Evolutionary conservation across 805 yeast genomes (phyloP).

Genomic region (Candida glaebosa): DNA sequence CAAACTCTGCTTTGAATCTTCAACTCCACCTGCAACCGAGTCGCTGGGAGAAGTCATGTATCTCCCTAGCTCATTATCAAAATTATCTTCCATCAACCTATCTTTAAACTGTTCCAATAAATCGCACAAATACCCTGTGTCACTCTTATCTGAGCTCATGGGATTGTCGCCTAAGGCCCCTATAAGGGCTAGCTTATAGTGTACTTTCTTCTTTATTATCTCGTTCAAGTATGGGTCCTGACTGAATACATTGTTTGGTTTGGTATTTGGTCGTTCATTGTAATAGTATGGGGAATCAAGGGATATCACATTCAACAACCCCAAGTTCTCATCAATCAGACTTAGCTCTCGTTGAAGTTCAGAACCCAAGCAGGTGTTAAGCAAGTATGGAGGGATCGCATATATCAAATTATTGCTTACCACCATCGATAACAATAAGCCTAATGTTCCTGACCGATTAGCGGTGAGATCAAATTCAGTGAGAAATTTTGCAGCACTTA

Average conservation of each 20-base stretch:
- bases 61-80: conserved; percentile 3
- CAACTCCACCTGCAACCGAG: conserved; percentile 2
- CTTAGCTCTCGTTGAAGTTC: conserved; percentile 24
- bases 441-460: no score
- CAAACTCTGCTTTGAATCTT: background rate
- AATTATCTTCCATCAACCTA: conserved; percentile 17
- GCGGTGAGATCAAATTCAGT: background rate
- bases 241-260: conserved; percentile 16
- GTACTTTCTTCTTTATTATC: conserved; percentile 29
- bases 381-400: conserved; percentile 42
- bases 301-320: conserved; percentile 23
- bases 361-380: conserved; percentile 35
- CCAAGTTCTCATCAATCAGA: conserved; percentile 21
- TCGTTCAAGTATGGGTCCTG: conserved; percentile 27
- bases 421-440: background rate
- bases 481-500: background rate
- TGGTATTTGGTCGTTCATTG: background rate
- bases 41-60: background rate
- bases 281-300: conserved; percentile 22
- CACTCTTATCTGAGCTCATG: conserved; percentile 15
- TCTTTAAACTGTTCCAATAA: conserved; percentile 29
- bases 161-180: conserved; percentile 37
- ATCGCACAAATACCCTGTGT: conserved; percentile 28
- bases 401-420: conserved; percentile 16
- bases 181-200: conserved; percentile 30